Evolutionary conservation across 192 early-diverging fungal genomes (phyloP), one percentile per base, ranked within the genome.

Genomic region (Rhizophagus sp.): DNA sequence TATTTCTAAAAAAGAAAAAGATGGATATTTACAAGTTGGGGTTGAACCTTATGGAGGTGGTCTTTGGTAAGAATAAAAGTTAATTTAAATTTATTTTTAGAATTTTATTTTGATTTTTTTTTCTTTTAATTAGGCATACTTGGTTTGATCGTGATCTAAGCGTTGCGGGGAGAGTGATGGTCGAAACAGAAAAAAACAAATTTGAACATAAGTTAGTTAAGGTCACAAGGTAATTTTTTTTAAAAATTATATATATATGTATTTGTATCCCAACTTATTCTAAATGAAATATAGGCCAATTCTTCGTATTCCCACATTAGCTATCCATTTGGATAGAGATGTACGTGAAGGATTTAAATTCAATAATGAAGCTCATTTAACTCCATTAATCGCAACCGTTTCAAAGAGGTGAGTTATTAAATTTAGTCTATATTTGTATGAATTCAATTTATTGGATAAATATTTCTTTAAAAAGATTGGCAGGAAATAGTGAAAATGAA

Each of bases 131-230:
- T 69, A 70, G 68, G 68, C 92, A 97, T 84, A 97, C 98, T 36
- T 99, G 98, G 98, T 99, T 99, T 83, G 98, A 99, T 83, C 93
- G 98, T 81, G 98, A 99, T 86, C 87, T 99, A 77, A 92, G 92
- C 83, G 86, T 99, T 73, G 97, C 98, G 75, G 98, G 98, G 30
- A 93, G 97, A 52, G 95, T 97, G 34, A 85, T 99, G 82, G 90
- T 99, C 65, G 88, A 91, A 69, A 87, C 87, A 30, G 90, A 91
- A 62, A 39, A 70, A 70, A 34, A n/a, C n/a, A 34, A 90, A 24
- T 90, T 92, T 81, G 88, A 89, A 69, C 91, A 92, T 81, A 90
- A 88, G 1, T 89, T 99, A 36, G 94, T 97, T 62, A 83, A 89
- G 49, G 91, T 99, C 70, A 89, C 94, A 47, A 90, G 89, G 65